Evolutionary conservation across 192 early-diverging fungal genomes (phyloP).

Genomic region (Funneliformis geosporum): DNA sequence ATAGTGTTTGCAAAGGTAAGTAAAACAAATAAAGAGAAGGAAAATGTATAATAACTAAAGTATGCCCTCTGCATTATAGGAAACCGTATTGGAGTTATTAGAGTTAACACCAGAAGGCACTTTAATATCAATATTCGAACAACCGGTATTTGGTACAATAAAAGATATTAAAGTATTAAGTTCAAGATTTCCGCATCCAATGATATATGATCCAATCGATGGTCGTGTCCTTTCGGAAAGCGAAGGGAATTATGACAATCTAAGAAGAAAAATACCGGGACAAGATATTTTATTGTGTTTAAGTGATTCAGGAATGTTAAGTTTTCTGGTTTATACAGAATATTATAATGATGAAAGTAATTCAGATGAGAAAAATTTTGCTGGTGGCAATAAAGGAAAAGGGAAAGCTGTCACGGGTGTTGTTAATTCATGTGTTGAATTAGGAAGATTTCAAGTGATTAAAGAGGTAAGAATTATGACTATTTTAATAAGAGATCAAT

Average conservation of each 20-base stretch:
- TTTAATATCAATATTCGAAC: slow-evolving; percentile 36
- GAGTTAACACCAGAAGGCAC: slow-evolving; percentile 35
- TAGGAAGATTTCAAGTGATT: slow-evolving; percentile 3
- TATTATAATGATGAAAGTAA: background rate
- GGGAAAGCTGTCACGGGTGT: background rate
- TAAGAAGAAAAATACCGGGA: background rate
- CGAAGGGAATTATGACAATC: background rate
- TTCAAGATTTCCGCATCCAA: slow-evolving; percentile 29
- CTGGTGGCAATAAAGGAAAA: background rate
- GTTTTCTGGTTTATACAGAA: slow-evolving; percentile 34
- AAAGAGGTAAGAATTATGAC: slow-evolving; percentile 14
- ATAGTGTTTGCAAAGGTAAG: slow-evolving; percentile 19
- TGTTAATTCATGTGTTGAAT: background rate
- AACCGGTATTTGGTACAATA: slow-evolving; percentile 48
- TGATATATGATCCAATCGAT: slow-evolving; percentile 24
- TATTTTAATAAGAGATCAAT: too few species aligned
- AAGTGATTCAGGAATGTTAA: slow-evolving; percentile 42
- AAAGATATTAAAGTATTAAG: slow-evolving; percentile 40
- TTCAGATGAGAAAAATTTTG: background rate
- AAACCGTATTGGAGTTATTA: slow-evolving; percentile 22
- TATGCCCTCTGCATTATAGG: background rate
- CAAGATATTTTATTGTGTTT: slow-evolving; percentile 35
- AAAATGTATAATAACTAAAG: background rate
- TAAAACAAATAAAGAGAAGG: background rate
- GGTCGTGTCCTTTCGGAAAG: background rate